Evolutionary conservation across 2,329 filamentous ascomycete species (phyloP), one percentile per base, ranked within the genome.

Genomic region (Fusarium vanettenii): DNA sequence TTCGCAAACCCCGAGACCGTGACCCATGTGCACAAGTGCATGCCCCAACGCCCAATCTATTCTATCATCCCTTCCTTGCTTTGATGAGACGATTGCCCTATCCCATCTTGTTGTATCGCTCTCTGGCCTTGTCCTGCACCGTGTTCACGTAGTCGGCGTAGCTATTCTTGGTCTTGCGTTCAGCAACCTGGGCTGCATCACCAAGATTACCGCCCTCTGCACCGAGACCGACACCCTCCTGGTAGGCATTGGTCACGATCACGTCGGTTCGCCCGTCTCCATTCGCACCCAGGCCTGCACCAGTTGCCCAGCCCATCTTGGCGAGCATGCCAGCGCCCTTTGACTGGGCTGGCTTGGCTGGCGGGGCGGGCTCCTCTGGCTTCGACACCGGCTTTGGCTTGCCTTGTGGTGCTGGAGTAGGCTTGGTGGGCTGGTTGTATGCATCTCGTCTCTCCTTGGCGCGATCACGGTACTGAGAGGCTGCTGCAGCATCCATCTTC

Each of bases 301-400:
- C 92, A 1, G 87, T 85, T 25, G 85, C 90, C 92, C 92, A 94
- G 29, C 92, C 92, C 90, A 93, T 93, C 85, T 94, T 94, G 43
- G 91, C 90, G 43, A 94, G 85, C 79, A 94, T 86, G 4, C 90
- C 89, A 0, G 91, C 91, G 14, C 92, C 92, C 81, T 92, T 93
- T 39, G 90, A 91, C 69, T 86, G 83, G 60, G 80, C 80, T 8
- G 86, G 82, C 35, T 79, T 80, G 13, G 69, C 55, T 4, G 77
- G 64, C 14, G 69, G 69, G 8, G 75, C 68, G 4, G 52, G 60
- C 16, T 76, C 76, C 6, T 80, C 78, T 27, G 64, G 35, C 60
- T 77, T 76, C 10, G 72, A 29, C 16, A 69, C 55, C 4, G 52
- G 52, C 52, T 57, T 57, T 5, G 81, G 73, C 50, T 86, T 85